Evolutionary conservation across 176 grass and related monocot genomes (phyloP), one percentile per base, ranked within the genome.

Genomic region (maize (Zea mays)): DNA sequence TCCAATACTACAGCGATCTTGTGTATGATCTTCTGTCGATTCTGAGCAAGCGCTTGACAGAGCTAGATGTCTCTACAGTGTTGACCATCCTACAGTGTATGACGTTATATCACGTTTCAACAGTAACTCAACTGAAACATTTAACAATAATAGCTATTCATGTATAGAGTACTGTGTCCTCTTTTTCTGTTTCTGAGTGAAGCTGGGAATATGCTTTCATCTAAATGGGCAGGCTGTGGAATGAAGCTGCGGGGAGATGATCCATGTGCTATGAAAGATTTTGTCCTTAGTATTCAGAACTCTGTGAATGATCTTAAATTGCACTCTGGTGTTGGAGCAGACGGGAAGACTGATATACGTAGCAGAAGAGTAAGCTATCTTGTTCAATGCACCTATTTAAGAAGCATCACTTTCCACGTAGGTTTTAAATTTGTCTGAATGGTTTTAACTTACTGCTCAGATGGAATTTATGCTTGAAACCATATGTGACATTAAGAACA

Each of bases 401-500:
- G 6, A 48, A 58, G 67, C 71, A 82, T 65, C 49, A 46, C 44
- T 14, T 86, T 59, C 73, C 42, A 79, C 17, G 15, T 52, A 64
- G 45, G 51, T 72, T 79, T 75, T 51, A 62, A 5, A 62, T 61
- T 70, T 69, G 1, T 6, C 39, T 90, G 34, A 74, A 51, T 74
- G 50, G 55, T 80, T 76, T 79, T 56, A 65, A 84, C 45, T 88
- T 79, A 62, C 67, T 35, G 34, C 82, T 65, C 76, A 98, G 96
- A 92, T 98, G 92, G 83, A 92, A 76, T 98, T 98, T 87, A 94
- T 94, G 91, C 91, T 98, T 3, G 89, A 88, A 36, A 98, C 83
- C 21, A 98, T 94, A 77, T 98, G 92, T 72, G 89, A 98, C 79
- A 94, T 94, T 74, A 98, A 98, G 82, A 93, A 97, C 76, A 98